Base-by-base conservation (phyloP, 495 filamentous ascomycete species). In the Massariosphaeria phaeospora region DNA sequence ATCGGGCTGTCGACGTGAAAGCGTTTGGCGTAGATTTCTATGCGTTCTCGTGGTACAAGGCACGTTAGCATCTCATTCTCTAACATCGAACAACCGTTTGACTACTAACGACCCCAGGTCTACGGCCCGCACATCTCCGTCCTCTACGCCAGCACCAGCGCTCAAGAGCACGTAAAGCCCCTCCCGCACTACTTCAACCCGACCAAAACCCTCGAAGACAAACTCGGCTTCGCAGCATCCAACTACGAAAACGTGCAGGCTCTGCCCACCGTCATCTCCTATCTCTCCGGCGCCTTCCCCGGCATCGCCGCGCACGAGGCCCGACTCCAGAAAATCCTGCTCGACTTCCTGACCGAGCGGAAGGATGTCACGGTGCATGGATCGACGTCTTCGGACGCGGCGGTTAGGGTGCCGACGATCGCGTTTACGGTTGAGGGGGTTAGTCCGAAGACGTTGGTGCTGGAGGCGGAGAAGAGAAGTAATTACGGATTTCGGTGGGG, bases 1-100 rank as follows among this genome's bases (percentile, higher is more conserved):
- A 91, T 59, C 70, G 85, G 25, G 69, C 67, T 25, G 70, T 89
- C 24, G 83, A 91, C 64, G 82, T 89, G 13, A 70, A 71, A 47
- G 79, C 63, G 1, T 70, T 88, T 3, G 84, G 76, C 0, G 84
- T 85, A 0, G 85, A 89, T 61, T 79, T 88, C 63, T 89, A 89
- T 63, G 73, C 78, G n/a, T 83, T 88, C 58, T 80, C 75, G 2
- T 89, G 86, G 79, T 87, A 88, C 68, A 87, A 89, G 67, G 73
- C 76, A 59, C 4, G 50, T 25, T 4, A 4, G 4, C n/a, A 3
- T 25, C 30, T 33, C 30, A 13, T 33, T 33, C 30, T 33, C 13
- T n/a, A 38, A 7, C 35, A 6, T 7, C n/a, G 7, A 7, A 17
- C n/a, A 38, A 5, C 35, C n/a, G 6, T 6, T 9, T n/a, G 40